Evolutionary conservation across 1,139 yeast genomes (phyloP).

Genomic region (Blastobotrys arbuscula): DNA sequence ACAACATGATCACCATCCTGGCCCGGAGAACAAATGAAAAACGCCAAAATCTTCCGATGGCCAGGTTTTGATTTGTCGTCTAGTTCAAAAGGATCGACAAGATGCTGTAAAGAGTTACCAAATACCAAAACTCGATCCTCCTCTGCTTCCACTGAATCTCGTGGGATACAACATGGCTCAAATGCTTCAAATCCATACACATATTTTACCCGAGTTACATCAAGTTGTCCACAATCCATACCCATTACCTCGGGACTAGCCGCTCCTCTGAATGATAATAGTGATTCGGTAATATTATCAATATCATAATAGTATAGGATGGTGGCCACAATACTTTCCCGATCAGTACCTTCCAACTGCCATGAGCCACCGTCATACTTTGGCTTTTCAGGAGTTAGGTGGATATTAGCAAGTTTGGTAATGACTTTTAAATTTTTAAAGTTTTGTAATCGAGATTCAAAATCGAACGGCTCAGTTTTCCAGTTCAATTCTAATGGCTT

Average conservation of each 20-base stretch:
- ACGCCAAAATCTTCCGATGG: slow-evolving; percentile 40
- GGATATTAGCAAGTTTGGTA: slow-evolving; percentile 40
- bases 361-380: slow-evolving; percentile 41
- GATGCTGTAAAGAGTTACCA: slow-evolving; percentile 42
- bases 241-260: slow-evolving; percentile 26
- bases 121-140: slow-evolving; percentile 37
- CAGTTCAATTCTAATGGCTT: not conserved
- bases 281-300: slow-evolving; percentile 40
- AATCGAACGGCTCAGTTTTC: not conserved
- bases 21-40: slow-evolving; percentile 40
- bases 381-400: slow-evolving; percentile 39
- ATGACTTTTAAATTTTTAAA: slow-evolving; percentile 35
- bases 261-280: slow-evolving; percentile 33
- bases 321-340: slow-evolving; percentile 44
- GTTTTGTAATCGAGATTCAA: not conserved
- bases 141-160: slow-evolving; percentile 32
- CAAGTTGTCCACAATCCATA: slow-evolving; percentile 40
- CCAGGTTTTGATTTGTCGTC: slow-evolving; percentile 38
- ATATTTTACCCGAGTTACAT: slow-evolving; percentile 28
- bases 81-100: slow-evolving; percentile 39
- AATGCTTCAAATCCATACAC: slow-evolving; percentile 30
- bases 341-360: slow-evolving; percentile 44
- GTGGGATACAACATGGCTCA: not conserved
- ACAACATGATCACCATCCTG: slow-evolving; percentile 30
- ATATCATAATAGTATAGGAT: slow-evolving; percentile 41